These are phyloP conservation scores for Psilocybe azurescens DNA, from an alignment of 768 basidiomycete genomes.

Conservation along the genomic window DNA sequence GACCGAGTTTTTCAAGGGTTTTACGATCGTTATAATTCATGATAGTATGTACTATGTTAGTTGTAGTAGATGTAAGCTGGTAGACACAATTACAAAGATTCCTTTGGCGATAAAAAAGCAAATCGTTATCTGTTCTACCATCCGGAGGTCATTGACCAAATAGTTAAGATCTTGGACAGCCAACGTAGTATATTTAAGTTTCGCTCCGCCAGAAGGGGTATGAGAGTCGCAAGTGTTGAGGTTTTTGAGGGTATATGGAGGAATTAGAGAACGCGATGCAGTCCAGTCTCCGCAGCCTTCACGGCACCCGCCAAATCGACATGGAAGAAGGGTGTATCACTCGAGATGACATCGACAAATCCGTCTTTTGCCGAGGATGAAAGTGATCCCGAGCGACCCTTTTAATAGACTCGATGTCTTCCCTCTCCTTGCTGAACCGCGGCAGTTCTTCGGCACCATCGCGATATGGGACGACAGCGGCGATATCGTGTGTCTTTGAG, in stretches of 20 bases:
- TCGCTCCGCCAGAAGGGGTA: background rate
- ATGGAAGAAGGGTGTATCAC: slow-evolving; percentile 89
- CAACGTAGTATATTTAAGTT: background rate
- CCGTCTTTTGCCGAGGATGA: slow-evolving; percentile 19
- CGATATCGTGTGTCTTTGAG: slow-evolving; percentile 62
- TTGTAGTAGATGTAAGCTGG: background rate
- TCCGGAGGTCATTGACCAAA: background rate
- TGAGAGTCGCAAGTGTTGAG: background rate
- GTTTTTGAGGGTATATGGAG: background rate
- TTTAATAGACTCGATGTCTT: slow-evolving; percentile 40
- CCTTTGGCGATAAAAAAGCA: background rate
- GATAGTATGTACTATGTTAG: background rate
- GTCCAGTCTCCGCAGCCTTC: slow-evolving; percentile 62
- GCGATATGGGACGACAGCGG: slow-evolving; percentile 74
- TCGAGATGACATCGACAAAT: slow-evolving; percentile 48
- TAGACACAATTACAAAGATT: background rate
- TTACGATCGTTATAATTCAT: background rate
- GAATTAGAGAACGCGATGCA: slow-evolving; percentile 24
- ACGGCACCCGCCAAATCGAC: slow-evolving; percentile 81
- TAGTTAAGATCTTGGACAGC: background rate
- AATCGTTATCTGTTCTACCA: background rate
- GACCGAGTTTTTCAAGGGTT: too few species aligned
- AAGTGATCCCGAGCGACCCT: slow-evolving; percentile 20
- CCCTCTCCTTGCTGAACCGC: slow-evolving; percentile 17
- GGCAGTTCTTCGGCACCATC: slow-evolving; percentile 36